phyloP scores from a whole-genome alignment of 1,139 yeast genomes.

The Protomyces macrosporus region DNA sequence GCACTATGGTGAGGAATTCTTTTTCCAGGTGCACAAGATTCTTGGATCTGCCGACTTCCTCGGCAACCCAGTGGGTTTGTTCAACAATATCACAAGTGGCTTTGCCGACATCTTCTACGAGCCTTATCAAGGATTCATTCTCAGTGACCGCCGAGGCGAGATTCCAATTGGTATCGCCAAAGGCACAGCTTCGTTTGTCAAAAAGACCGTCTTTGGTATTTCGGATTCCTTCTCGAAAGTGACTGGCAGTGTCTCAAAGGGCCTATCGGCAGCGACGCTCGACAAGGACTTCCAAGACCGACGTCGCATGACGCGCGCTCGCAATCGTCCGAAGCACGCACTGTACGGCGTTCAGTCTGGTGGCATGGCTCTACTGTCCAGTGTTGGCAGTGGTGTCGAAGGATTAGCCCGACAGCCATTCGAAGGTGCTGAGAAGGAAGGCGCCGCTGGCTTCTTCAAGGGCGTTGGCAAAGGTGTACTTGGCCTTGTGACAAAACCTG shows the following conservation, averaged over 20 bases:
- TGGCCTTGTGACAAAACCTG: slow-evolving; percentile 94
- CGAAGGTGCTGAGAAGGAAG: slow-evolving; percentile 78
- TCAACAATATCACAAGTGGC: slow-evolving; percentile 88
- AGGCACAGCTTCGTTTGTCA: slow-evolving; percentile 89
- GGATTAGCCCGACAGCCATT: slow-evolving; percentile 90
- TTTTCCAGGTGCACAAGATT: slow-evolving; percentile 86
- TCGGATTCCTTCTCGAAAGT: slow-evolving; percentile 89
- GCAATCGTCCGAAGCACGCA: slow-evolving; percentile 81
- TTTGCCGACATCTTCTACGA: slow-evolving; percentile 94
- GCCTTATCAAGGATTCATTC: slow-evolving; percentile 90
- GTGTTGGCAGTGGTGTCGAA: slow-evolving; percentile 77
- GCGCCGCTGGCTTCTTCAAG: slow-evolving; percentile 84
- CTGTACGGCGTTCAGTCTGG: slow-evolving; percentile 82
- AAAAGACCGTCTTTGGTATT: slow-evolving; percentile 89
- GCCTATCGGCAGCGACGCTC: slow-evolving; percentile 82
- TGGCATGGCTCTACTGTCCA: slow-evolving; percentile 82
- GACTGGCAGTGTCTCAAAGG: slow-evolving; percentile 92
- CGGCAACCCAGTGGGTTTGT: slow-evolving; percentile 95
- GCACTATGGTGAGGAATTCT: slow-evolving; percentile 87
- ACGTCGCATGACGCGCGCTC: slow-evolving; percentile 60
- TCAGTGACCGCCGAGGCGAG: slow-evolving; percentile 94
- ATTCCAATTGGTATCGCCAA: slow-evolving; percentile 91
- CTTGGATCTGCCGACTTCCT: slow-evolving; percentile 93
- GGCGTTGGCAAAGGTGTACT: slow-evolving; percentile 93
- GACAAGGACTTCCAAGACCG: slow-evolving; percentile 80